Evolutionary conservation across 768 basidiomycete species (phyloP).

Genomic region (Hygrocybe coccinea): DNA sequence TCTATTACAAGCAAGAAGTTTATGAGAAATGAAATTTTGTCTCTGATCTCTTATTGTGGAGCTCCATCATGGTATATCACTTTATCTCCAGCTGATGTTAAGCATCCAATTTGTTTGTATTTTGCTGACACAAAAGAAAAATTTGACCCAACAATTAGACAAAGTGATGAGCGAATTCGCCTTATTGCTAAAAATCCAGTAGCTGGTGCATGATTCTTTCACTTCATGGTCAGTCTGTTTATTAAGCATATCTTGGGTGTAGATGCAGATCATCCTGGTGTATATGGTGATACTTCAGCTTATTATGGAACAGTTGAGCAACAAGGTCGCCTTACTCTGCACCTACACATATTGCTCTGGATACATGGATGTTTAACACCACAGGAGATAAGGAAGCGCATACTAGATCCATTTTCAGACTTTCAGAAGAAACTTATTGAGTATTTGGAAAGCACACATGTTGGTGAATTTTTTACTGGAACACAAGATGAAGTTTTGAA

Average conservation of each 20-base stretch:
- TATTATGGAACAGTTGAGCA: conserved; percentile 34
- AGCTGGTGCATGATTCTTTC: conserved; percentile 22
- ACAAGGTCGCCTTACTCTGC: conserved; percentile 34
- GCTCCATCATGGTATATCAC: too few relatives aligned
- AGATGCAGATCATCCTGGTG: conserved; percentile 12
- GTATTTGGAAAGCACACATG: conserved; percentile 30
- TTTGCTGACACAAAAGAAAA: conserved; percentile 23
- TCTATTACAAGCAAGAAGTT: conserved; percentile 25
- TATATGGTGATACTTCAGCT: conserved; percentile 27
- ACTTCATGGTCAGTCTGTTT: conserved; percentile 20
- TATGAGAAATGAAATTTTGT: conserved; percentile 13
- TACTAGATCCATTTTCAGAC: conserved; percentile 18
- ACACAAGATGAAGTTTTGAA: conserved; percentile 14
- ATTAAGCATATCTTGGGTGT: conserved; percentile 23
- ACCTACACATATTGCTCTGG: conserved; percentile 38
- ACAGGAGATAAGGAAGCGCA: conserved; percentile 28
- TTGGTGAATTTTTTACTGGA: conserved; percentile 29
- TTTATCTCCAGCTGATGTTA: too few relatives aligned
- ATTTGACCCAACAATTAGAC: conserved; percentile 16
- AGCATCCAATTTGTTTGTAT: conserved; percentile 14
- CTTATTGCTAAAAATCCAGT: conserved; percentile 12
- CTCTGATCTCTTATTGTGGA: too few relatives aligned
- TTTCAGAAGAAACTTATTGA: conserved; percentile 26
- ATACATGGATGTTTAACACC: conserved; percentile 25
- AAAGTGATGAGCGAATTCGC: conserved; percentile 4